Base-by-base conservation (phyloP, 2,329 filamentous ascomycete genomes). In the Cryphonectria naterciae region DNA sequence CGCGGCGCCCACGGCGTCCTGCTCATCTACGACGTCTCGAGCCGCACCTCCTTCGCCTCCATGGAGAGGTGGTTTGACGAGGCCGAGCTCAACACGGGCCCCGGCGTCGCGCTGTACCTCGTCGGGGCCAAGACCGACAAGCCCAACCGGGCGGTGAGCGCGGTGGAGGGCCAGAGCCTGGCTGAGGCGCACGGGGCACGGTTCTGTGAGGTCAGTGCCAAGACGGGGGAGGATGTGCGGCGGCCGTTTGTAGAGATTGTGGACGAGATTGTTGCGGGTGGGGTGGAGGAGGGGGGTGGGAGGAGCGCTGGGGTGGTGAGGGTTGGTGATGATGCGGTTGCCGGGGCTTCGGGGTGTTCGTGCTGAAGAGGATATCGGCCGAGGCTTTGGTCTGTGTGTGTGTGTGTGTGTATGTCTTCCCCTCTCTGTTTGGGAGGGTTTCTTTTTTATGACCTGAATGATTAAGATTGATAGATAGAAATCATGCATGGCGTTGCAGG, bases 61-160 rank as follows among this genome's bases (percentile, higher is more conserved):
- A 85, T 88, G 84, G 84, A 85, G 62, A 79, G 81, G 65, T 88
- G 86, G 86, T 86, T 86, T 74, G 83, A 85, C 61, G 86, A 88
- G 76, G 86, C 83, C 8, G 83, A 85, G 75, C 77, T 78, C 17
- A 86, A 87, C 75, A 85, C 85, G 2, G 81, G 82, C 28, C 80
- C 83, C 0, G 82, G 83, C 11, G 83, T 84, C n/a, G 82, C 83
- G 60, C 81, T 85, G 71, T 87, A 84, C 74, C 75, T 87, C 80
- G 83, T 88, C 35, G 86, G 85, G 6, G 82, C 82, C 72, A 88
- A 88, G 76, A 77, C 85, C 32, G 86, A 88, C 78, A 84, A 84
- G 69, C 81, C 80, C 22, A 75, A 76, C 68, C 81, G 86, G 56
- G 83, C 80, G 22, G 85, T 87, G 19, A 81, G 81, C 37, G 71